Base-by-base conservation (phyloP, 345 rosid genomes). In the Boechera divaricarpa region DNA sequence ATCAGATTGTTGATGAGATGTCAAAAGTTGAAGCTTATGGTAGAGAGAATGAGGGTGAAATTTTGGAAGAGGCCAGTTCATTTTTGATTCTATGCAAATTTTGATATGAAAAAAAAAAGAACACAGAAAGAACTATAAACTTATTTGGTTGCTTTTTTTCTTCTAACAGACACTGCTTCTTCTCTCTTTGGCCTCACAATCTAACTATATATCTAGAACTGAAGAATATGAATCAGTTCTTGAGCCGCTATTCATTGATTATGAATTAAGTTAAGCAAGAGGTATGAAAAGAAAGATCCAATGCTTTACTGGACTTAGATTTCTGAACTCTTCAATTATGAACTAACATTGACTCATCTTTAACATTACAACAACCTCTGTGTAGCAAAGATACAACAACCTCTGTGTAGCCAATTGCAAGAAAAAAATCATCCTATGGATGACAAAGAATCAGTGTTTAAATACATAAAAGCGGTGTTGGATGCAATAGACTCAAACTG, bases 401-500 rank as follows among this genome's bases (percentile, higher is more conserved):
- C 89, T 36, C 62, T 73, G 10, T 77, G 77, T 77, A 87, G 85
- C 72, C 88, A 79, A 36, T 79, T 87, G 56, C 84, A 86, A 78
- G 93, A 80, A 45, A 44, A 69, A 33, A 79, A 66, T 2, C 11
- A 31, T 60, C 15, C 5, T 70, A 48, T 67, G 67, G 87, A 82
- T 55, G 69, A 41, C 5, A 79, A 83, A 74, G 87, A 86, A 58
- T 62, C 78, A 33, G 51, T 86, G 59, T 76, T 79, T 28, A 83
- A 90, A 74, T 83, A 82, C 48, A 83, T 92, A 36, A 86, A 82
- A 75, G 84, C 81, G 16, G 90, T 88, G 58, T 69, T 94, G 61
- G 84, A 81, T 18, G 83, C 80, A 54, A 82, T 87, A 53, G 88
- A 80, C 68, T 69, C 85, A 78, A 69, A 81, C 75, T 89, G 94